These are phyloP conservation scores for Conidiobolus incongruus DNA, from an alignment of 371 early-diverging fungal species.

Conservation along the genomic window DNA sequence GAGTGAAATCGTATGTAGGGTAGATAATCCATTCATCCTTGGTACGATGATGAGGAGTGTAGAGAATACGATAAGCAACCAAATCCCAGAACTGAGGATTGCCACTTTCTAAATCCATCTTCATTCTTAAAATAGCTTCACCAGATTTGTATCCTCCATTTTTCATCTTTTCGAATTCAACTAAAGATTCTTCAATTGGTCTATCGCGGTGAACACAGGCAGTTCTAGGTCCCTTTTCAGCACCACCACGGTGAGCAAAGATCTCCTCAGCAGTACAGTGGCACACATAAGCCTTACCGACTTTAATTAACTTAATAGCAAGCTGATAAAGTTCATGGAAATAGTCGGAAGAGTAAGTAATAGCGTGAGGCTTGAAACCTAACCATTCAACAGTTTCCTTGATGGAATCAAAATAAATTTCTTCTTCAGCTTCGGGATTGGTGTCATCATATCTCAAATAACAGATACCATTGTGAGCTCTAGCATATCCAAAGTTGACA, in stretches of 20 bases:
- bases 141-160: constrained; percentile 89
- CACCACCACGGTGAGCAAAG: constrained; percentile 75
- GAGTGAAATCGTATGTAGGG: constrained; percentile 99
- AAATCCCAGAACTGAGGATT: constrained; percentile 99
- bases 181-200: constrained; percentile 77
- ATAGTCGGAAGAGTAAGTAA: constrained; percentile 96
- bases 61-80: constrained; percentile 92
- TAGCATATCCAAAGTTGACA: constrained; percentile 95
- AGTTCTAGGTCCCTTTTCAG: constrained; percentile 58
- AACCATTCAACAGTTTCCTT: constrained; percentile 93
- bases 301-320: constrained; percentile 73
- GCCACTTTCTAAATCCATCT: constrained; percentile 90
- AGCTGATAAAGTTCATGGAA: constrained; percentile 87
- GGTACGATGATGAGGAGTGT: constrained; percentile 83
- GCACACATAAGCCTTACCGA: constrained; percentile 94
- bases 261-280: constrained; percentile 93
- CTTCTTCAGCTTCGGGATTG: constrained; percentile 96
- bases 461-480: constrained; percentile 75
- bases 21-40: constrained; percentile 92
- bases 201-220: constrained; percentile 88
- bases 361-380: constrained; percentile 84
- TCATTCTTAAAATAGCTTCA: constrained; percentile 91
- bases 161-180: constrained; percentile 95
- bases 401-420: constrained; percentile 89
- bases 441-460: constrained; percentile 99